Evolutionary conservation across 2,329 filamentous ascomycete species (phyloP).

Genomic region (Exophiala sp.): DNA sequence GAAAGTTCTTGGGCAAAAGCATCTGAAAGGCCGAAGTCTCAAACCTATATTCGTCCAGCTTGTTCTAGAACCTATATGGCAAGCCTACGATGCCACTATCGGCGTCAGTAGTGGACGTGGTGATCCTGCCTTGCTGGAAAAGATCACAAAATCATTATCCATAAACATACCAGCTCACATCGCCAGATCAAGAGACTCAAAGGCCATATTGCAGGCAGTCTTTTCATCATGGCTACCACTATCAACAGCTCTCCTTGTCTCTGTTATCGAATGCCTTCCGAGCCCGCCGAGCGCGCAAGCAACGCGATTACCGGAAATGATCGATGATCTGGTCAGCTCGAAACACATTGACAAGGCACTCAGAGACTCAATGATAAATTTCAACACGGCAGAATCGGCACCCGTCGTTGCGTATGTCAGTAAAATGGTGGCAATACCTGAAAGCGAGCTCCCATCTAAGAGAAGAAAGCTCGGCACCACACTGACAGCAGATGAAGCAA

Average conservation of each 20-base stretch:
- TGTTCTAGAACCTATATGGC: slow-evolving; percentile 94
- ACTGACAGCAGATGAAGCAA: slow-evolving; percentile 83
- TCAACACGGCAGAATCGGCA: slow-evolving; percentile 65
- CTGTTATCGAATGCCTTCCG: slow-evolving; percentile 87
- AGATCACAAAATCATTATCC: slow-evolving; percentile 87
- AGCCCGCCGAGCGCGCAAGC: slow-evolving; percentile 78
- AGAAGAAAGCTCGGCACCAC: slow-evolving; percentile 64
- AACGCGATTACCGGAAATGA: slow-evolving; percentile 71
- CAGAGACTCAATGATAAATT: slow-evolving; percentile 76
- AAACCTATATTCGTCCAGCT: slow-evolving; percentile 98
- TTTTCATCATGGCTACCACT: slow-evolving; percentile 89
- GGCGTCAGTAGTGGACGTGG: slow-evolving; percentile 73
- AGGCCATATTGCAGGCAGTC: slow-evolving; percentile 76
- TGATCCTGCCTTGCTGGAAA: slow-evolving; percentile 78
- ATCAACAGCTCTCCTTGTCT: slow-evolving; percentile 87
- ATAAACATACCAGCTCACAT: slow-evolving; percentile 83
- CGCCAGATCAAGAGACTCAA: slow-evolving; percentile 76
- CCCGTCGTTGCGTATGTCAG: slow-evolving; percentile 93
- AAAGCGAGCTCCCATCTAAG: slow-evolving; percentile 86
- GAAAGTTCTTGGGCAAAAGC: slow-evolving; percentile 82
- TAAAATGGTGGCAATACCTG: slow-evolving; percentile 95
- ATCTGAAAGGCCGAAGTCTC: slow-evolving; percentile 83
- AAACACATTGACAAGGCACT: slow-evolving; percentile 66
- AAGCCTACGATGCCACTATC: slow-evolving; percentile 85
- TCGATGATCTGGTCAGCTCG: slow-evolving; percentile 75